Conservation (phyloP, 352 stramenopile species). For the Globisporangium perplexum region DNA sequence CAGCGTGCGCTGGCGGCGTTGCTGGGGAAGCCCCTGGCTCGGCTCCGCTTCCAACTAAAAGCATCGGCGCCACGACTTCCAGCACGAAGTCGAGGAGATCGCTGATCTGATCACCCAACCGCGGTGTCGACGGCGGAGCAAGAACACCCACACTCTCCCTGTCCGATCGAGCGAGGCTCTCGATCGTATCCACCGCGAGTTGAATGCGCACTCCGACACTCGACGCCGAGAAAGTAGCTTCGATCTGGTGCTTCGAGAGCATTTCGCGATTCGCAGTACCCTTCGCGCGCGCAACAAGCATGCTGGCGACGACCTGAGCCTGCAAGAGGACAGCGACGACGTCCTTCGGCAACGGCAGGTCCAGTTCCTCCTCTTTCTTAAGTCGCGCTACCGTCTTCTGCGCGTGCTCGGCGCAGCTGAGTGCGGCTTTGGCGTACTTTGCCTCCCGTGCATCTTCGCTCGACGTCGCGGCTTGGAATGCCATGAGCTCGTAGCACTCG, state of each 20-base stretch:
- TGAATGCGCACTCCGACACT: constrained; percentile 24
- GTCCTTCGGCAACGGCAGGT: constrained; percentile 44
- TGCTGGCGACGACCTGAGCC: constrained; percentile 30
- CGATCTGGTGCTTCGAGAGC: constrained; percentile 24
- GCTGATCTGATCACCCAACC: constrained; percentile 1
- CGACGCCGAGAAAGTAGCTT: constrained; percentile 15
- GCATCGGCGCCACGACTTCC: constrained; percentile 22
- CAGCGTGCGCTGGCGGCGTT: background rate
- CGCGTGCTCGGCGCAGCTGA: constrained; percentile 38
- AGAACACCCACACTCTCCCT: constrained; percentile 6
- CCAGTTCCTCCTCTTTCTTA: constrained; percentile 71
- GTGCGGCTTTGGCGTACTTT: constrained; percentile 25
- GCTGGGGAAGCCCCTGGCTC: background rate
- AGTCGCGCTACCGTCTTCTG: constrained; percentile 34
- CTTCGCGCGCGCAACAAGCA: constrained; percentile 29
- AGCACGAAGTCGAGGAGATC: constrained; percentile 36
- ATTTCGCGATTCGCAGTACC: constrained; percentile 11
- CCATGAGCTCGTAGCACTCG: constrained; percentile 52
- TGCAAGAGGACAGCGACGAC: constrained; percentile 29
- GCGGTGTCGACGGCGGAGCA: constrained; percentile 1
- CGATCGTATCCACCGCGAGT: constrained; percentile 33
- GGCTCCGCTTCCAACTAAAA: constrained; percentile 5
- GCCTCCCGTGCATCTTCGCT: constrained; percentile 4
- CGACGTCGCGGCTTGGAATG: constrained; percentile 12
- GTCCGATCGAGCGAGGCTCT: constrained; percentile 11